Conservation (phyloP, 345 rosid genomes). For the Balakata baccata region DNA sequence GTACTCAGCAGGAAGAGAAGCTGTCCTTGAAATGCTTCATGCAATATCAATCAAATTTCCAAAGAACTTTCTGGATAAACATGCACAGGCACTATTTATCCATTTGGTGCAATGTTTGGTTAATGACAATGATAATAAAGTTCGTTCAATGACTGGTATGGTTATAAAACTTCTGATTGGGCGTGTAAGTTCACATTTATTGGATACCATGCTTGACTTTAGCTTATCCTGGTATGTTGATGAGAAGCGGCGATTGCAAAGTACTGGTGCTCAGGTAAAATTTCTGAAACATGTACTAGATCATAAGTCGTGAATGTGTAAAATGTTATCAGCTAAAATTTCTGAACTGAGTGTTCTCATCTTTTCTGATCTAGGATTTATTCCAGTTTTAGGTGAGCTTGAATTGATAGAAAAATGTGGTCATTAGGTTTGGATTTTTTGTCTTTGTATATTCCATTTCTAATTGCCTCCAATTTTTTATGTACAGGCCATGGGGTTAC, state of each 20-base stretch:
- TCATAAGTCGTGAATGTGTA: background rate
- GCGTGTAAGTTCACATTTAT: constrained; percentile 42
- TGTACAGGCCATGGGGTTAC: constrained; percentile 74
- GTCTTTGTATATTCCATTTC: too few relatives aligned
- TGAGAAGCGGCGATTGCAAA: constrained; percentile 46
- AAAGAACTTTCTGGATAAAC: constrained; percentile 49
- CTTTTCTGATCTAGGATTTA: background rate
- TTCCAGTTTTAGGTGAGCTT: background rate
- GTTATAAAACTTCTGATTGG: constrained; percentile 55
- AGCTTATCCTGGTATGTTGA: constrained; percentile 64
- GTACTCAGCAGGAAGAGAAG: constrained; percentile 80
- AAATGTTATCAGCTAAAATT: background rate
- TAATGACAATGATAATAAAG: constrained; percentile 57
- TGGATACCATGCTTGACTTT: constrained; percentile 42
- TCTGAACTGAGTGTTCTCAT: background rate
- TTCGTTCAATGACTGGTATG: constrained; percentile 53
- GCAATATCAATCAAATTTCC: constrained; percentile 66
- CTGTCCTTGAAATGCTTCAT: constrained; percentile 83
- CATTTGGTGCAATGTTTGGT: constrained; percentile 58
- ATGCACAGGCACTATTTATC: constrained; percentile 48
- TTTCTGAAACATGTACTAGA: background rate
- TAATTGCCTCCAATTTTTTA: constrained; percentile 16
- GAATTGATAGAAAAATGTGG: background rate
- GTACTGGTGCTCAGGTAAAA: constrained; percentile 84
- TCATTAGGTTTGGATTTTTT: constrained; percentile 1